Base-by-base conservation (phyloP, 306 rosid genomes). In the Cucumis cinereus region DNA sequence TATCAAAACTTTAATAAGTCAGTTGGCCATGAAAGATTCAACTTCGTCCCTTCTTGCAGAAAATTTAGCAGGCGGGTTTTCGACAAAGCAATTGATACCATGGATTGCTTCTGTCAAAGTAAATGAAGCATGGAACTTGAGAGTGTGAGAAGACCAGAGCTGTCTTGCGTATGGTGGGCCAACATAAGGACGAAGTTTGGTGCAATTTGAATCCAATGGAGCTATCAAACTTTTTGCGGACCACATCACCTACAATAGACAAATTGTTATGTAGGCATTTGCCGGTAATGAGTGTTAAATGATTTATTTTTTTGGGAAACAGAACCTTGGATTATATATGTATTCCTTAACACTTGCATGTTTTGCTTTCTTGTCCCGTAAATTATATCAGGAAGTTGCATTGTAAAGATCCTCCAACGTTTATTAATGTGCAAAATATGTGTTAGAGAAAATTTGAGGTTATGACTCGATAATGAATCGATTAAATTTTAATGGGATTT, bases 171-270 rank as follows among this genome's bases (percentile, higher is more conserved):
- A 38, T 28, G 70, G 73, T 76, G 78, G 82, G 35, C 76, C 77
- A 59, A 28, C 74, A 62, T 33, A 55, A 70, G 81, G 78, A 78
- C 84, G 62, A 76, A 22, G 79, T 80, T 71, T 58, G 64, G 81
- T 78, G 86, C 75, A 60, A 76, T 74, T 52, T 78, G 55, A 75
- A 63, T 69, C 70, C 77, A 70, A 38, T 67, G 77, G 67, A 79
- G 64, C 82, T 73, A 66, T 76, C 50, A 36, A 17, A 10, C 47
- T 50, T 56, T 23, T 78, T 50, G 60, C 75, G 85, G 84, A 77
- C 85, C 88, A 73, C 78, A 10, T 47, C 78, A 82, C 70, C 57
- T 71, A 72, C 76, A 73, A 52, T 41, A 73, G 83, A 79, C 83
- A 82, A 82, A 41, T 52, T 52, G 47, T 56, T 79, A 73, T 23